A percentile compares a stretch with the other conserved stretches of the same genome.
These are phyloP conservation scores for Schizophyllum amplum DNA, from an alignment of 1,284 basidiomycete genomes.

Conservation along the genomic window DNA sequence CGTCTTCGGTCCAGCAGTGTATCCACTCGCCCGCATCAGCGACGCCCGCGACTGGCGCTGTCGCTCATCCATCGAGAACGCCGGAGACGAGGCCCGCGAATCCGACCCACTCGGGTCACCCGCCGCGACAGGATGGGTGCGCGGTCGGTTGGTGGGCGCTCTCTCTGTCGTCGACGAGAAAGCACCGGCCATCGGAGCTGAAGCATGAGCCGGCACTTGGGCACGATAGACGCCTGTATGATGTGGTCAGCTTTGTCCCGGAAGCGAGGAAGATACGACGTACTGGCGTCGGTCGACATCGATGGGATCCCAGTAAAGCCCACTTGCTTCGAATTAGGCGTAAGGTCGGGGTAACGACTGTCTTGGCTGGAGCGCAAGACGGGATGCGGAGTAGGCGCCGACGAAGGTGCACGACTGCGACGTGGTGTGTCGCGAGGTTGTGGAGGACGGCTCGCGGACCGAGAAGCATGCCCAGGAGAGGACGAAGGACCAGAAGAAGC, in stretches of 20 bases:
- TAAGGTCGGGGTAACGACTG: background rate
- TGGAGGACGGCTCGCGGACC: no score
- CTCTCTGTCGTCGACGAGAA: background rate
- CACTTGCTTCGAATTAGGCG: background rate
- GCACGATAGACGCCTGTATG: no score
- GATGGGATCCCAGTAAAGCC: no score
- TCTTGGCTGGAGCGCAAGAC: background rate
- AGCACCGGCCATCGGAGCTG: background rate
- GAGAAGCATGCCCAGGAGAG: background rate
- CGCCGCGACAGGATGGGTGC: background rate
- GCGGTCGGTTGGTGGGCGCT: no score
- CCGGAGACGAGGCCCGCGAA: background rate
- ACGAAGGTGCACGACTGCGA: background rate
- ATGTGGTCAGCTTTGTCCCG: no score
- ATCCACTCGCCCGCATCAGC: background rate
- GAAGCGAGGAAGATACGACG: no score
- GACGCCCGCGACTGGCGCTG: background rate
- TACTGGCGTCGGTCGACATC: no score
- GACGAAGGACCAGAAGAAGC: background rate
- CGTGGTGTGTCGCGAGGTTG: background rate
- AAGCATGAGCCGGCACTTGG: no score
- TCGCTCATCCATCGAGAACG: background rate
- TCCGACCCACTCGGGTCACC: no score
- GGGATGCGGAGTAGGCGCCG: background rate
- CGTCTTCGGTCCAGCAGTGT: background rate